Evolutionary conservation across 2,329 filamentous ascomycete species (phyloP).

Genomic region (Colletotrichum sublineola): DNA sequence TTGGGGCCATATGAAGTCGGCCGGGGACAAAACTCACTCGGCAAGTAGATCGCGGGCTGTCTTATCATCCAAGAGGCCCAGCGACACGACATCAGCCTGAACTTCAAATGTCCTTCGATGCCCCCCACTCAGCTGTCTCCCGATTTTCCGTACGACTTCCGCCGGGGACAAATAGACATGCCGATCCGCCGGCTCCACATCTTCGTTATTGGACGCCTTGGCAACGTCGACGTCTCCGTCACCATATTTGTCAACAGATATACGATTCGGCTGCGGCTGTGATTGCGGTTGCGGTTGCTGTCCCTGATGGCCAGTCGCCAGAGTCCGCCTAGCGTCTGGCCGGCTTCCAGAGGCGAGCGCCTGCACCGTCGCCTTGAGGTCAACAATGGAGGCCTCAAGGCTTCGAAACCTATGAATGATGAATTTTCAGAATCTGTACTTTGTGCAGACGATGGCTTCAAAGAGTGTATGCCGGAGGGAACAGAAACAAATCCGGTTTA

Average conservation of each 20-base stretch:
- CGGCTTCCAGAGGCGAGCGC: slow-evolving; percentile 25
- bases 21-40: slow-evolving; percentile 18
- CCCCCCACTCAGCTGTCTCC: slow-evolving; percentile 37
- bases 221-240: background rate
- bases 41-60: slow-evolving; percentile 27
- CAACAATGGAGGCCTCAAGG: slow-evolving; percentile 32
- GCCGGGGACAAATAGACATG: slow-evolving; percentile 38
- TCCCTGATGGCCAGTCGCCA: slow-evolving; percentile 7
- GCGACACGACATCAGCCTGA: slow-evolving; percentile 34
- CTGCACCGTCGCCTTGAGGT: slow-evolving; percentile 36
- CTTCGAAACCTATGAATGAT: slow-evolving; percentile 22
- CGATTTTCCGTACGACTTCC: slow-evolving; percentile 37
- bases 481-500: background rate
- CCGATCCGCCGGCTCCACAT: slow-evolving; percentile 36
- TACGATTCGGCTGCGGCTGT: background rate
- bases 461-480: background rate
- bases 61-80: slow-evolving; percentile 31
- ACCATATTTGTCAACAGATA: slow-evolving; percentile 7
- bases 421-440: background rate
- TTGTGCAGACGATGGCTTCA: background rate
- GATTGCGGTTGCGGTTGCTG: background rate
- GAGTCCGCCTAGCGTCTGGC: slow-evolving; percentile 14
- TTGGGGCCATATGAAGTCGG: background rate
- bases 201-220: slow-evolving; percentile 18
- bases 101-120: slow-evolving; percentile 35